Evolutionary conservation across 768 basidiomycete species (phyloP), one percentile per base, ranked within the genome.

Genomic region (Rhizopogon vulgaris): DNA sequence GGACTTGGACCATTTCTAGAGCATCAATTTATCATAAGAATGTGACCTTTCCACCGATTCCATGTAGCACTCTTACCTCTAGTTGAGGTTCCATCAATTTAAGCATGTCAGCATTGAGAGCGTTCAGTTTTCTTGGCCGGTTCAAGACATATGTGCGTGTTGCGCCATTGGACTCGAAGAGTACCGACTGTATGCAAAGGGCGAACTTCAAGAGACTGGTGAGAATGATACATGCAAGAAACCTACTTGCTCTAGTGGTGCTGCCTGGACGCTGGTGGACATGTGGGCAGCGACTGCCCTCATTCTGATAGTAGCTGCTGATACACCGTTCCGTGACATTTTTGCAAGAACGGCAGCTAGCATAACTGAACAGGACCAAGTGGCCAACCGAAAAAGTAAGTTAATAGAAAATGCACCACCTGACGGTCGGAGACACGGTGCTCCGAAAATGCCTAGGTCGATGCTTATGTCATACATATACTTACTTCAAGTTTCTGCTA

Each of bases 21-120:
- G 4, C 22, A 55, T 24, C 7, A 41, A 24, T 41, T 36, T 27
- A 56, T 51, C 54, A 55, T 24, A 46, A 51, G 57, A 54, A 48
- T 40, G 14, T 36, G 14, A 25, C 39, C 34, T 22, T 46, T 3
- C 34, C 22, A 42, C 6, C 36, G 18, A 9, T 18, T 25, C 12
- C 6, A 22, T 30, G 30, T 51, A 45, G 42, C 58, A n/a, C 25
- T 52, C 78, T 49, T 59, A 90, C 94, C 75, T 90, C 82, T 42
- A 97, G 79, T 66, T 89, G 85, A 3, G 82, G 78, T 14, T 79
- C 73, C 15, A 98, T 72, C 7, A 80, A 58, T 27, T 78, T 65
- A 27, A 96, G 79, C 91, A 96, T 95, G 36, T 78, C 73, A 38
- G 78, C 73, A 64, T 90, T 82, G 50, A 97, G 77, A 2, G 90